phyloP scores from a whole-genome alignment of 2,329 filamentous ascomycete genomes.

The Magnaporthiopsis rhizophila region DNA sequence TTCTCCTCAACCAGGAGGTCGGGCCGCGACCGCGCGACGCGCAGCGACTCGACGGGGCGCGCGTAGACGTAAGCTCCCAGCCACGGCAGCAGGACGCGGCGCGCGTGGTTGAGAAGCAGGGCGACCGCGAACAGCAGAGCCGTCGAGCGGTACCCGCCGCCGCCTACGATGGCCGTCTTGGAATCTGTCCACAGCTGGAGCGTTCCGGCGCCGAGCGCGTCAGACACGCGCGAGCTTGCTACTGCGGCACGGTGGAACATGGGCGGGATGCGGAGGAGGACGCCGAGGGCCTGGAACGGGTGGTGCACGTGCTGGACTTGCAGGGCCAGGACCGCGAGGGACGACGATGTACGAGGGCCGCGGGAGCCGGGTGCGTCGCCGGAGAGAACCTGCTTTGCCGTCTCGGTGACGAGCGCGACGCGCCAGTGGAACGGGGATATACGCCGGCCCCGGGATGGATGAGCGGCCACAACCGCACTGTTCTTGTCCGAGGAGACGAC shows the following conservation, averaged over 20 bases:
- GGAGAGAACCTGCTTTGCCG: neutral
- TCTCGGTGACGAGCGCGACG: conserved; percentile 8
- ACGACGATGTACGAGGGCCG: conserved; percentile 2
- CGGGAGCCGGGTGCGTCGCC: neutral
- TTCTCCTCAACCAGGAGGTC: conserved; percentile 25
- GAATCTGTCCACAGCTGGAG: conserved; percentile 10
- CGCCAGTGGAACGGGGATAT: conserved; percentile 4
- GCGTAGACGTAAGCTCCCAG: conserved; percentile 22
- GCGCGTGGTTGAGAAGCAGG: conserved; percentile 30
- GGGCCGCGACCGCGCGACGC: conserved; percentile 26
- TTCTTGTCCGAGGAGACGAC: too few species aligned
- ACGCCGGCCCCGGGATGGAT: too few species aligned
- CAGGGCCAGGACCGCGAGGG: conserved; percentile 10
- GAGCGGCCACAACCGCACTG: too few species aligned
- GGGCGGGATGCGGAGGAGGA: neutral
- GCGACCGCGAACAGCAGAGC: conserved; percentile 24
- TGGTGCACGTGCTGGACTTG: conserved; percentile 1
- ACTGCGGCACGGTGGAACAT: too few species aligned
- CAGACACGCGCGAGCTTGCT: neutral
- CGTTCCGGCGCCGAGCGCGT: conserved; percentile 7
- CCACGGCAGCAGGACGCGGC: conserved; percentile 23
- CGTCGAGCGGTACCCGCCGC: conserved; percentile 17
- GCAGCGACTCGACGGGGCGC: conserved; percentile 26
- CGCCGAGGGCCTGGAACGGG: conserved; percentile 6
- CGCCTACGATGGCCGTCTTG: conserved; percentile 17